Conservation (phyloP, 164 flowering plant species). For the Tinospora cordifolia region DNA sequence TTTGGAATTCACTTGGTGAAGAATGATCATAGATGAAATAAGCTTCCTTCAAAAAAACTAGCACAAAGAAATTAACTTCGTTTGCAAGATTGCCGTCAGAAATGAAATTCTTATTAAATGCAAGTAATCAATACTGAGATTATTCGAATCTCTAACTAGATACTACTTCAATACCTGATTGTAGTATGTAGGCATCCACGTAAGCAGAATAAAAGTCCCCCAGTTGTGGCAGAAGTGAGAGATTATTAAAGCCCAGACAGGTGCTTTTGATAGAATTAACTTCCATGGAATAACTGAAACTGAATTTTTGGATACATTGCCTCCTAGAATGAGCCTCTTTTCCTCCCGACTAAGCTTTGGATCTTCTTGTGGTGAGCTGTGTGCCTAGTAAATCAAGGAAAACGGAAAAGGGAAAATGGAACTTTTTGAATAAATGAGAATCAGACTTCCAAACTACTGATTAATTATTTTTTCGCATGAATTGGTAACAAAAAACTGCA, state of each 20-base stretch:
- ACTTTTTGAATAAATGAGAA: slow-evolving; percentile 3
- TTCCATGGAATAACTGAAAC: slow-evolving; percentile 89
- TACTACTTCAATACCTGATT: slow-evolving; percentile 59
- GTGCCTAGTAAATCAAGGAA: slow-evolving; percentile 41
- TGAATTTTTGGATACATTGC: slow-evolving; percentile 65
- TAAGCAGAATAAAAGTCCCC: slow-evolving; percentile 96
- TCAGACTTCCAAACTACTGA: not conserved
- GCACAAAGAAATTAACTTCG: not conserved
- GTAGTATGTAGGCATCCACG: slow-evolving; percentile 99
- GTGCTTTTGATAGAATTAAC: slow-evolving; percentile 75
- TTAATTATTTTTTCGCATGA: not conserved
- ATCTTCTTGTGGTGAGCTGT: slow-evolving; percentile 84
- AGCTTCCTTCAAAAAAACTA: not conserved
- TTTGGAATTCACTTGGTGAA: not conserved
- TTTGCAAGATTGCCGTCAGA: not conserved
- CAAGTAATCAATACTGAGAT: not conserved
- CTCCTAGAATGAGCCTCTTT: slow-evolving; percentile 57
- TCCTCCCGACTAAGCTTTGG: slow-evolving; percentile 59
- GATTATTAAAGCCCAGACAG: slow-evolving; percentile 96
- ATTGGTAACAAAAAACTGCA: not conserved
- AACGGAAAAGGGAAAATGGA: not conserved
- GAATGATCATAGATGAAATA: not conserved
- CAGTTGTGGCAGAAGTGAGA: slow-evolving; percentile 99
- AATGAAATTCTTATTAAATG: not conserved
- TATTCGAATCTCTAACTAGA: not conserved